Evolutionary conservation across 2,329 filamentous ascomycete genomes (phyloP).

Genomic region (Neofusicoccum umdonicola): DNA sequence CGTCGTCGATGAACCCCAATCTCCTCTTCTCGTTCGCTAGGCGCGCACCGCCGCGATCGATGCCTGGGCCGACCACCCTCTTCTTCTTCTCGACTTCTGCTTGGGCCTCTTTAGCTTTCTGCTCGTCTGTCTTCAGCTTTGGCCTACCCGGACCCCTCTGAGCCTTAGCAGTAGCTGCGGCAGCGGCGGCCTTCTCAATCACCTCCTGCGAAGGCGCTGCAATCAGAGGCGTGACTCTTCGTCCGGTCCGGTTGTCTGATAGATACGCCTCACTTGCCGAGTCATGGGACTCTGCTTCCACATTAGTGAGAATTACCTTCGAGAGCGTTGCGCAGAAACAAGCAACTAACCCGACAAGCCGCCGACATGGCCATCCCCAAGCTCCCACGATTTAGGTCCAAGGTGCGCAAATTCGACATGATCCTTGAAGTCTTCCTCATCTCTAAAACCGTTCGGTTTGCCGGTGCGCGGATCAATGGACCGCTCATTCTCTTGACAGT

Average conservation of each 20-base stretch:
- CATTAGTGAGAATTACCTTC: background rate
- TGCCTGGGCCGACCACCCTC: conserved; percentile 47
- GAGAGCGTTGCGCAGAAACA: background rate
- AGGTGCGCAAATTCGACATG: conserved; percentile 56
- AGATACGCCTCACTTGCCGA: conserved; percentile 14
- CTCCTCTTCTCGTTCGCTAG: conserved; percentile 54
- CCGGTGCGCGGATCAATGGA: conserved; percentile 5
- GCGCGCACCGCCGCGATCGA: conserved; percentile 53
- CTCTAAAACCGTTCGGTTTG: conserved; percentile 34
- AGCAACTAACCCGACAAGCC: conserved; percentile 50
- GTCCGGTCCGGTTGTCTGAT: background rate
- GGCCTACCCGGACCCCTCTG: conserved; percentile 6
- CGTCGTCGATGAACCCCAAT: conserved; percentile 50
- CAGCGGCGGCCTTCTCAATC: background rate
- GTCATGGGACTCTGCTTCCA: conserved; percentile 13
- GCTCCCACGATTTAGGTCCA: conserved; percentile 53
- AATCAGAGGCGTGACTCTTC: background rate
- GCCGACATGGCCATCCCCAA: conserved; percentile 59
- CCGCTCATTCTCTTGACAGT: conserved; percentile 35
- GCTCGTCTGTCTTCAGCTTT: conserved; percentile 35
- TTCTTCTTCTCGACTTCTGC: conserved; percentile 51
- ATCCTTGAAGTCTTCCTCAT: conserved; percentile 44
- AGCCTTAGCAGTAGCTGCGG: background rate
- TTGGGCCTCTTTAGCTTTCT: conserved; percentile 47
- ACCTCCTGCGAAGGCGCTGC: background rate